Conservation (phyloP, 805 yeast genomes). For the Yarrowia sp. region DNA sequence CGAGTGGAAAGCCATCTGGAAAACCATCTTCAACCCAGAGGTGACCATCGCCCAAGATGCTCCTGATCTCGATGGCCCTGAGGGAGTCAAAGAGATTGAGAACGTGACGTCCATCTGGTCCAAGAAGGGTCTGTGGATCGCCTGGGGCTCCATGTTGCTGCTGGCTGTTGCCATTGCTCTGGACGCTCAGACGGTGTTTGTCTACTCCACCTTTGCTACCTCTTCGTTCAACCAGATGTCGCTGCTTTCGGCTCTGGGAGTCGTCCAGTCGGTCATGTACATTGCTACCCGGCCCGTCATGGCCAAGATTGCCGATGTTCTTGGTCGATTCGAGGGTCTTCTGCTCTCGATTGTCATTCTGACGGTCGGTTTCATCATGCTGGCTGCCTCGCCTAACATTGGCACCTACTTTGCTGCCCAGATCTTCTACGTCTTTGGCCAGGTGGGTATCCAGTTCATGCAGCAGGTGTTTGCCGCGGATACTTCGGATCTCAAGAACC, state of each 20-base stretch:
- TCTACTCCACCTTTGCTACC: conserved; percentile 52
- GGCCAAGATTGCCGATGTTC: conserved; percentile 54
- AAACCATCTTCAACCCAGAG: conserved; percentile 36
- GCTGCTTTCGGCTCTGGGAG: conserved; percentile 52
- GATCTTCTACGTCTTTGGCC: conserved; percentile 52
- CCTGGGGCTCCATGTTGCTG: conserved; percentile 39
- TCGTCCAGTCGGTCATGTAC: conserved; percentile 53
- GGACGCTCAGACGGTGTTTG: conserved; percentile 23
- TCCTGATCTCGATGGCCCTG: conserved; percentile 22
- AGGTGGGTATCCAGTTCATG: conserved; percentile 52
- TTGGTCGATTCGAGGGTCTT: conserved; percentile 54
- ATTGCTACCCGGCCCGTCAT: conserved; percentile 53
- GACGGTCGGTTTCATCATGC: conserved; percentile 51
- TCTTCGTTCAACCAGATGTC: conserved; percentile 54
- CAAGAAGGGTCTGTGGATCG: conserved; percentile 38
- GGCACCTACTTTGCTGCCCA: conserved; percentile 52
- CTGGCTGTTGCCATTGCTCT: conserved; percentile 39
- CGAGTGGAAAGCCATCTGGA: conserved; percentile 20
- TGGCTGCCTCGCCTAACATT: conserved; percentile 52
- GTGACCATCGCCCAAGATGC: conserved; percentile 17
- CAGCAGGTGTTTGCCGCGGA: conserved; percentile 51
- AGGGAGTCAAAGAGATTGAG: conserved; percentile 40
- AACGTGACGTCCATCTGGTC: conserved; percentile 38
- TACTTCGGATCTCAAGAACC: conserved; percentile 52
- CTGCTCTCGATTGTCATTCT: conserved; percentile 49